phyloP scores from a whole-genome alignment of 768 basidiomycete genomes.

The Termitomyces eurrhizus region DNA sequence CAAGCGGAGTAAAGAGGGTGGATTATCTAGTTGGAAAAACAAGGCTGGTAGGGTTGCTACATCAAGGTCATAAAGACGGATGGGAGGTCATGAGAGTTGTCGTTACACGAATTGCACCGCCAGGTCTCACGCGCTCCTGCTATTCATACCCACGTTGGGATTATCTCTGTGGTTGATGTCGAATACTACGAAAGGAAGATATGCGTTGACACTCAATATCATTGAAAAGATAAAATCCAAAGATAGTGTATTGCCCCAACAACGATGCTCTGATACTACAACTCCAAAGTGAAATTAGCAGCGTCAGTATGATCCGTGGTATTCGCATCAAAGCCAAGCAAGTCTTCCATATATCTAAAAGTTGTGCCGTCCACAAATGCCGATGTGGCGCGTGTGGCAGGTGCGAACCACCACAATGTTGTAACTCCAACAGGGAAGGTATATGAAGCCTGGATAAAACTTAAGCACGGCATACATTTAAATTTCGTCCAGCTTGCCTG shows the following conservation, averaged over 20 bases:
- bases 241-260: background rate
- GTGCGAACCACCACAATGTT: slow-evolving; percentile 48
- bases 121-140: background rate
- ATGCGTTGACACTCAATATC: background rate
- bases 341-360: slow-evolving; percentile 1
- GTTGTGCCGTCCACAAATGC: background rate
- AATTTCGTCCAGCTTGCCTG: slow-evolving; percentile 35
- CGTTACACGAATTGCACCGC: background rate
- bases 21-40: slow-evolving; percentile 4
- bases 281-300: background rate
- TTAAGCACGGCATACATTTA: background rate
- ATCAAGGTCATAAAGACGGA: background rate
- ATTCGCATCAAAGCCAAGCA: slow-evolving; percentile 10
- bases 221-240: background rate
- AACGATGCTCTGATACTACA: background rate
- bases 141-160: background rate
- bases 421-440: slow-evolving; percentile 78
- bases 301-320: slow-evolving; percentile 2
- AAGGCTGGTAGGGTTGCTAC: background rate
- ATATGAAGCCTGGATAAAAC: slow-evolving; percentile 47
- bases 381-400: slow-evolving; percentile 6
- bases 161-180: too few relatives aligned
- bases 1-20: background rate
- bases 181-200: background rate
- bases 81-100: background rate